Evolutionary conservation across 805 yeast genomes (phyloP), one percentile per base, ranked within the genome.

Genomic region (Kluyveromyces siamensis): DNA sequence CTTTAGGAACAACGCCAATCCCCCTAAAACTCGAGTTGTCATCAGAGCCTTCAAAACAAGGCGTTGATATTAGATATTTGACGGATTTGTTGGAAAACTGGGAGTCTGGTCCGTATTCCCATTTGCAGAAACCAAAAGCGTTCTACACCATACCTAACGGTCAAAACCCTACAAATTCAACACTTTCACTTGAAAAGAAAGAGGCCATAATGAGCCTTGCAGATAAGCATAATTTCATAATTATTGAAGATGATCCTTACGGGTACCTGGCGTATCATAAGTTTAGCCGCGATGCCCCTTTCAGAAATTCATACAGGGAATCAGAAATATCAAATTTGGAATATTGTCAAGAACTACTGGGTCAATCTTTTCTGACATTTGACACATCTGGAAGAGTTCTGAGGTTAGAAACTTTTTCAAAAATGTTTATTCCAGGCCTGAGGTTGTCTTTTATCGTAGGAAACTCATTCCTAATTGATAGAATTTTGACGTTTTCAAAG

Each of bases 211-310:
- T 84, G 60, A 70, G 72, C 37, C 59, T 87, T 44, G 81, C 86
- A 47, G 76, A 74, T 57, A 79, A 81, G 62, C 84, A 81, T 63
- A 84, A 86, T 64, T 62, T 87, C 48, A 60, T 87, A 33, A 80
- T 87, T 49, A 65, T 86, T 48, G 95, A 87, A 67, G 96, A 87
- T 63, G 95, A 87, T 68, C 95, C 95, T 7, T 87, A 87, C 72
- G 86, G 83, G 67, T 86, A 81, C 66, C 68, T 87, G 46, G 58
- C 52, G 13, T 37, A 53, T 27, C 53, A 54, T 16, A 50, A 53
- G 30, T 58, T 55, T 41, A 40, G 51, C 6, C 36, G 45, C 19
- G 35, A 45, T 10, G n/a, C 10, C 8, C 40, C 40, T 10, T 37
- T 19, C 13, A 37, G 17, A 8, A 48, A 52, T 21, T 52, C 52